Percentiles rank a stretch among this genome's conserved stretches.
Conservation (phyloP, 2,329 filamentous ascomycete genomes). For the Cladosporium austrohemisphaericum region DNA sequence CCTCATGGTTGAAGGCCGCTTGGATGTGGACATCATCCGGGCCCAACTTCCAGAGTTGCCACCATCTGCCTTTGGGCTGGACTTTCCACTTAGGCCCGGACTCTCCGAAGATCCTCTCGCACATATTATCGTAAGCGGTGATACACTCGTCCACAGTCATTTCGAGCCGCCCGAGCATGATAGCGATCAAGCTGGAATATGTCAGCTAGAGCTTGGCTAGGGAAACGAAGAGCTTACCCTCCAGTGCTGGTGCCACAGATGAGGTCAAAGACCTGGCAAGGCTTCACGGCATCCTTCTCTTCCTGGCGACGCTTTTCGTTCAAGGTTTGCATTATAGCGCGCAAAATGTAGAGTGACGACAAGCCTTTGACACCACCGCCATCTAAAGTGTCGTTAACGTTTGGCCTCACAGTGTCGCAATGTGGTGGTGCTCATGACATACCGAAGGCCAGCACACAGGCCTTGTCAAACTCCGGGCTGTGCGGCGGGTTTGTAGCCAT, state of each 20-base stretch:
- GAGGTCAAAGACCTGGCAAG: slow-evolving; percentile 52
- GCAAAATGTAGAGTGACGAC: slow-evolving; percentile 47
- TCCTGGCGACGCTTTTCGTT: slow-evolving; percentile 39
- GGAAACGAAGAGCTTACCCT: slow-evolving; percentile 32
- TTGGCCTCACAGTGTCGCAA: too few relatives aligned
- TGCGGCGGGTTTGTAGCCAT: too few relatives aligned
- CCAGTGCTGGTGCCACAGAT: slow-evolving; percentile 52
- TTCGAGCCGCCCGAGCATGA: slow-evolving; percentile 47
- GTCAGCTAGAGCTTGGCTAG: background rate
- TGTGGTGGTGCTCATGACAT: too few relatives aligned
- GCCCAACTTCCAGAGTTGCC: too few relatives aligned
- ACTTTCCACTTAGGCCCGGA: too few relatives aligned
- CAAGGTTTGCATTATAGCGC: slow-evolving; percentile 47
- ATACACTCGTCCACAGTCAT: slow-evolving; percentile 48
- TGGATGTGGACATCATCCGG: too few relatives aligned
- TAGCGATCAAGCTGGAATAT: slow-evolving; percentile 40
- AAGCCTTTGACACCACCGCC: slow-evolving; percentile 51
- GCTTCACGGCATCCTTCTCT: slow-evolving; percentile 40
- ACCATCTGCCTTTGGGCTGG: too few relatives aligned
- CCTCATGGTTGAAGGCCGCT: too few relatives aligned
- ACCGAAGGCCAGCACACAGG: too few relatives aligned
- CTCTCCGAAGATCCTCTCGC: slow-evolving; percentile 49
- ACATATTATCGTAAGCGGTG: slow-evolving; percentile 44
- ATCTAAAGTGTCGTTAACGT: too few relatives aligned
- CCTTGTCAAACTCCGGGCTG: too few relatives aligned